Evolutionary conservation across 768 basidiomycete genomes (phyloP), one percentile per base, ranked within the genome.

Genomic region (Rhizopogon vesiculosus): DNA sequence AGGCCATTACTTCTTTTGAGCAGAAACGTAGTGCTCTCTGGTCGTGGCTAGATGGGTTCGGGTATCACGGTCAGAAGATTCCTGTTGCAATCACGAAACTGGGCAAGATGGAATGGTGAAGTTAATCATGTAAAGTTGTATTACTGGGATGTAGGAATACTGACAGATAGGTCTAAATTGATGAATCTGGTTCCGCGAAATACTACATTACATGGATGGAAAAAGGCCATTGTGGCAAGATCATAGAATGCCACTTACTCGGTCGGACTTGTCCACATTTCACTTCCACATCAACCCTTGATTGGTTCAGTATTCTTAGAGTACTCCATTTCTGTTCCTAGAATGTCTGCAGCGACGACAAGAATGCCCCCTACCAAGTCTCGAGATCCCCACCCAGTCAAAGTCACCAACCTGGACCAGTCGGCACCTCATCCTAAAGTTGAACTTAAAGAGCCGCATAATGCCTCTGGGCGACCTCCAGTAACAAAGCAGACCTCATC

Each of bases 1-100:
- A 74, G 9, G 69, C 78, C n/a, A 97, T 99, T 60, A 76, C 79
- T 57, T 62, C 70, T 42, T 99, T 98, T 64, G 97, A 99, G 79
- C 66, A 79, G 65, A 81, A 80, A 63, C 73, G 97, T 61, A 88
- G 84, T 28, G 75, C 83, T 64, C 68, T 75, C 56, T 98, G 94
- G 93, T 91, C 97, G 5, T 99, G 97, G 97, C 73, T 98, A 68
- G 92, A 99, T 66, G 97, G 96, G 38, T 90, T 96, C 59, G 93
- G 93, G 28, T 97, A 93, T 74, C 79, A 86, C 66, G 88, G 86
- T 45, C 82, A 78, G 42, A 88, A 86, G 68, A 91, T 93, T 53
- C 85, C 87, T 2, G 73, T 84, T 19, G 63, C 68, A 7, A 62
- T 74, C 7, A 64, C 57, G 18, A 78, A 74, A 65, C 66, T 67